Conservation (phyloP, 306 rosid species). For the Ziziphus jujuba region DNA sequence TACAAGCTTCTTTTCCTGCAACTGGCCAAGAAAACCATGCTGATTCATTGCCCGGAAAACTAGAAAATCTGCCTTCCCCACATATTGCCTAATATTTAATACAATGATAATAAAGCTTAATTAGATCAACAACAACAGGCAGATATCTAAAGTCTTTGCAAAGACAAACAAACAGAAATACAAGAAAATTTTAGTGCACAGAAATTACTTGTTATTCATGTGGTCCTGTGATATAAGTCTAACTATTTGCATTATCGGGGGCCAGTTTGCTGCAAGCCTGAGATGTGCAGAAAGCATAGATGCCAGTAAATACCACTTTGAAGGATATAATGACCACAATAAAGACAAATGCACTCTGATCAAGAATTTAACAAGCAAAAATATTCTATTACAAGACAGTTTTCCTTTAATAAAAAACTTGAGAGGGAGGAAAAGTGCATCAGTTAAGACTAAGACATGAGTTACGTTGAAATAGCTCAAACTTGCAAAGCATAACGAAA, state of each 20-base stretch:
- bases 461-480: too few relatives aligned
- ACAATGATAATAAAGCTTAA: conserved; percentile 22
- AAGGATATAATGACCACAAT: neutral
- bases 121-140: conserved; percentile 12
- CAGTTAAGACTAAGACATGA: too few relatives aligned
- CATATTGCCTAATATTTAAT: conserved; percentile 72
- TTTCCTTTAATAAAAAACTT: neutral
- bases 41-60: conserved; percentile 93
- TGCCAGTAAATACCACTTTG: conserved; percentile 11
- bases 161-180: conserved; percentile 3
- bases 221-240: conserved; percentile 96
- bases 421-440: too few relatives aligned
- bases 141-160: conserved; percentile 5
- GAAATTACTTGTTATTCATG: conserved; percentile 85
- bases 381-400: neutral
- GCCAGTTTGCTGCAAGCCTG: conserved; percentile 99
- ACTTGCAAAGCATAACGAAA: too few relatives aligned
- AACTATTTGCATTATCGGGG: conserved; percentile 81
- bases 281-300: conserved; percentile 28
- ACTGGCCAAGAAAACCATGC: conserved; percentile 91
- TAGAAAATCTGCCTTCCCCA: conserved; percentile 93
- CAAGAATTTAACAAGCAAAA: neutral
- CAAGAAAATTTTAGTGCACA: conserved; percentile 24
- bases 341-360: neutral
- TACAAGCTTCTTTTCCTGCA: conserved; percentile 97